Evolutionary conservation across 345 rosid genomes (phyloP).

Genomic region (Turritis glabra): DNA sequence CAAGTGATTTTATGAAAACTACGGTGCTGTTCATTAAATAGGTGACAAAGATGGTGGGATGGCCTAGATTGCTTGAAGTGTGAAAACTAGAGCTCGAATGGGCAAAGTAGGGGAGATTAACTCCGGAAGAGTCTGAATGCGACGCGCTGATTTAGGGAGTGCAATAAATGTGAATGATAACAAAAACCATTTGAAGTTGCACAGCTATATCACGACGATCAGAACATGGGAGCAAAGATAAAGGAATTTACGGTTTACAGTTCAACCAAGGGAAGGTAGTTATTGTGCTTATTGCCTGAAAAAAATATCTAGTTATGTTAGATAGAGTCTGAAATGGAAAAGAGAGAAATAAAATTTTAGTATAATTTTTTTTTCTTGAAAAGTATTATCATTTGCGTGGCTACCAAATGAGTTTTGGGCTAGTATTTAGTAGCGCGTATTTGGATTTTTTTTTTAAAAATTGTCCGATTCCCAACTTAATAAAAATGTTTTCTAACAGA

Average conservation of each 20-base stretch:
- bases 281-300: not conserved
- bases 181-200: not conserved
- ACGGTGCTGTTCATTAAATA: not conserved
- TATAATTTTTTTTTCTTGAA: too few relatives aligned
- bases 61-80: not conserved
- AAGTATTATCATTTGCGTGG: too few relatives aligned
- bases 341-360: too few relatives aligned
- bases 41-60: conserved; percentile 1
- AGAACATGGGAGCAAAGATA: not conserved
- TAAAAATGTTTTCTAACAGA: too few relatives aligned
- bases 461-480: too few relatives aligned
- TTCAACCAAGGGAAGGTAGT: not conserved
- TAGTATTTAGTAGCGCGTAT: too few relatives aligned
- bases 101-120: not conserved
- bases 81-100: conserved; percentile 5
- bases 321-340: too few relatives aligned
- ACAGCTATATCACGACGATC: not conserved
- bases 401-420: too few relatives aligned
- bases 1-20: not conserved
- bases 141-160: not conserved
- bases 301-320: not conserved
- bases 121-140: not conserved
- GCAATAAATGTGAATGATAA: not conserved
- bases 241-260: not conserved
- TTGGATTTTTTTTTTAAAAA: too few relatives aligned